Percentiles rank a stretch among this genome's conserved stretches.
Evolutionary conservation across 2,329 filamentous ascomycete genomes (phyloP).

Genomic region (Rosellinia necatrix): DNA sequence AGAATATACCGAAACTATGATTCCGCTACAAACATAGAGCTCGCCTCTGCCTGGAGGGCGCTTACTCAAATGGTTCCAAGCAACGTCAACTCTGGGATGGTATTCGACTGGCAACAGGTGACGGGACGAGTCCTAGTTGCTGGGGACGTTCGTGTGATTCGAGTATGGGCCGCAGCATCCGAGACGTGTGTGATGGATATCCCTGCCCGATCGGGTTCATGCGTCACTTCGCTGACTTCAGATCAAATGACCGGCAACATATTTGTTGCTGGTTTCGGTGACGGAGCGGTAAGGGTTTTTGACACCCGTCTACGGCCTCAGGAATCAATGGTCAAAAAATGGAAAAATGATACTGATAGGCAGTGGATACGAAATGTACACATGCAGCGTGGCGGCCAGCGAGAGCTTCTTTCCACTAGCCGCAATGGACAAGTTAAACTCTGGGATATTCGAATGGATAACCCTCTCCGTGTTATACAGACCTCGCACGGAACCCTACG

Average conservation of each 20-base stretch:
- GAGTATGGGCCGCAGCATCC: conserved; percentile 92
- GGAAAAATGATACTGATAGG: conserved; percentile 84
- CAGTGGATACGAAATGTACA: conserved; percentile 97
- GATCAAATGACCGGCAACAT: conserved; percentile 98
- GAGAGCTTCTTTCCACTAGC: conserved; percentile 88
- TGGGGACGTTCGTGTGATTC: conserved; percentile 91
- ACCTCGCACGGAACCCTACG: conserved; percentile 78
- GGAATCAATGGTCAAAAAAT: conserved; percentile 92
- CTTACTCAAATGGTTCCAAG: conserved; percentile 92
- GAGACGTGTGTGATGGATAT: conserved; percentile 95
- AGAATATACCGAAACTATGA: conserved; percentile 95
- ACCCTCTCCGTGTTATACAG: conserved; percentile 72
- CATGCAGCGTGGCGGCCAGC: conserved; percentile 91
- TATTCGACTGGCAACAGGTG: conserved; percentile 99
- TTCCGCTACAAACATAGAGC: conserved; percentile 72
- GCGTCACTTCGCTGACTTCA: conserved; percentile 92
- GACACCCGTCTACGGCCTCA: conserved; percentile 84
- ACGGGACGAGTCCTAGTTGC: conserved; percentile 93
- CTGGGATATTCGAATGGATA: conserved; percentile 93
- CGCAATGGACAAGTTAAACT: conserved; percentile 91
- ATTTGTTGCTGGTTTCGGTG: conserved; percentile 94
- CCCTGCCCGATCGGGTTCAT: conserved; percentile 89
- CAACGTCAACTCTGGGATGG: conserved; percentile 91
- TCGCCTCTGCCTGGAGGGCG: conserved; percentile 90
- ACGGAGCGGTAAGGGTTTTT: conserved; percentile 92